These are phyloP conservation scores for Hyaloscypha variabilis DNA, from an alignment of 495 filamentous ascomycete genomes.

Conservation along the genomic window DNA sequence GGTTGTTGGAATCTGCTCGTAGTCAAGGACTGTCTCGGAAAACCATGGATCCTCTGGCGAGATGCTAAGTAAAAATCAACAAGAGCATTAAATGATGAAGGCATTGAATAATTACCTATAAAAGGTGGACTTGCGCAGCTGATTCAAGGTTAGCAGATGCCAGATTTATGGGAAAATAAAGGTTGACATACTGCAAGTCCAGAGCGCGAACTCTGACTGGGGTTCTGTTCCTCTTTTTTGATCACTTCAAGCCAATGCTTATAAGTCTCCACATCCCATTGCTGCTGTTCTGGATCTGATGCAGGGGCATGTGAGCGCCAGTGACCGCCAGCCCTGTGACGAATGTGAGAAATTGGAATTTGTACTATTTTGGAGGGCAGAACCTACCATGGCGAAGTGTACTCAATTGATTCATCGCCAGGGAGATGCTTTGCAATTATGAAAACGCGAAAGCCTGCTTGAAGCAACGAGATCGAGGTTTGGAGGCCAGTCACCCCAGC, in stretches of 20 bases:
- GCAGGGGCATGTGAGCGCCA: background rate
- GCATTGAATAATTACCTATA: background rate
- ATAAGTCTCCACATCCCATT: background rate
- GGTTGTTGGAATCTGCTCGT: background rate
- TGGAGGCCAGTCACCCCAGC: background rate
- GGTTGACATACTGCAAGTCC: background rate
- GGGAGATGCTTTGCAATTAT: background rate
- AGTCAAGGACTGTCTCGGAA: background rate
- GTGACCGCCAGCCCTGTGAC: background rate
- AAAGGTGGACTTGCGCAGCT: background rate
- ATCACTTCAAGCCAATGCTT: slow-evolving; percentile 3
- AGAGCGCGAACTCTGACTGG: background rate
- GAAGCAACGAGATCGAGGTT: background rate
- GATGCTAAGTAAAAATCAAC: background rate
- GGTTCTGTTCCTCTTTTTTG: background rate
- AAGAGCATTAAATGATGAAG: background rate
- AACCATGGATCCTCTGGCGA: background rate
- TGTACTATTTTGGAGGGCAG: background rate
- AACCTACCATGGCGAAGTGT: slow-evolving; percentile 1
- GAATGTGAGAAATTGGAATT: background rate
- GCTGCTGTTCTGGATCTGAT: background rate
- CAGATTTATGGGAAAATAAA: background rate
- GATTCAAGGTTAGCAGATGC: background rate
- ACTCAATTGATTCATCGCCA: background rate
- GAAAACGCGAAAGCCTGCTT: background rate